Evolutionary conservation across 2,329 filamentous ascomycete species (phyloP).

Genomic region (Pyricularia grisea): DNA sequence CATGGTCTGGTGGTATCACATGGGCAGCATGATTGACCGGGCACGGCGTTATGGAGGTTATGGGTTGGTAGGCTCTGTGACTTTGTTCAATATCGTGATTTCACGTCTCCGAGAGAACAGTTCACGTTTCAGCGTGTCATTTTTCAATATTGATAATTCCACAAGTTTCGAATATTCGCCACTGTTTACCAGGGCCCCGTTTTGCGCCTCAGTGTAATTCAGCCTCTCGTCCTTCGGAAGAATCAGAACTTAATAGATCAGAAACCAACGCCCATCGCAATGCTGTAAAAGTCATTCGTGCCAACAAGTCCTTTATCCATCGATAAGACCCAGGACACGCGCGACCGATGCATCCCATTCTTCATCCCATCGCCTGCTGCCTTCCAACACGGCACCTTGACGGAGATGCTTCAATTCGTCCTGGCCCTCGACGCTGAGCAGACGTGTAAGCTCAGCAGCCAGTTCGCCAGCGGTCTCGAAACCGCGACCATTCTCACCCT

Average conservation of each 20-base stretch:
- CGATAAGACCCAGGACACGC: constrained; percentile 49
- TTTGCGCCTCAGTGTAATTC: not conserved
- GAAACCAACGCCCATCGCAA: not conserved
- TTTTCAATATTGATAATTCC: not conserved
- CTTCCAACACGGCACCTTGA: constrained; percentile 64
- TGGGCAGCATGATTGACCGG: not conserved
- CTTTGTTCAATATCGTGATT: not conserved
- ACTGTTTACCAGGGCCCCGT: not conserved
- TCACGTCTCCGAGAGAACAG: not conserved
- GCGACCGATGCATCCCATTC: constrained; percentile 86
- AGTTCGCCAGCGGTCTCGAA: constrained; percentile 67
- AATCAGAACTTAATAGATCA: not conserved
- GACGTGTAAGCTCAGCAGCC: constrained; percentile 46
- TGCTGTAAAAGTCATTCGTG: not conserved
- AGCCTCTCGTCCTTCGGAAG: not conserved
- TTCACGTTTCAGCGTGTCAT: not conserved
- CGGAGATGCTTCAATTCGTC: constrained; percentile 52
- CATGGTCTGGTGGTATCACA: not conserved
- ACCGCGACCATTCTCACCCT: constrained; percentile 76
- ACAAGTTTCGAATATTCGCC: not conserved
- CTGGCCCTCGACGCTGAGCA: constrained; percentile 47
- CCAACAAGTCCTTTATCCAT: not conserved
- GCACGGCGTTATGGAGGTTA: not conserved
- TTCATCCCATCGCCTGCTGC: constrained; percentile 73
- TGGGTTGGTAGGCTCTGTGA: not conserved